phyloP scores from a whole-genome alignment of 2,329 filamentous ascomycete genomes.

The Aspergillus calidoustus region DNA sequence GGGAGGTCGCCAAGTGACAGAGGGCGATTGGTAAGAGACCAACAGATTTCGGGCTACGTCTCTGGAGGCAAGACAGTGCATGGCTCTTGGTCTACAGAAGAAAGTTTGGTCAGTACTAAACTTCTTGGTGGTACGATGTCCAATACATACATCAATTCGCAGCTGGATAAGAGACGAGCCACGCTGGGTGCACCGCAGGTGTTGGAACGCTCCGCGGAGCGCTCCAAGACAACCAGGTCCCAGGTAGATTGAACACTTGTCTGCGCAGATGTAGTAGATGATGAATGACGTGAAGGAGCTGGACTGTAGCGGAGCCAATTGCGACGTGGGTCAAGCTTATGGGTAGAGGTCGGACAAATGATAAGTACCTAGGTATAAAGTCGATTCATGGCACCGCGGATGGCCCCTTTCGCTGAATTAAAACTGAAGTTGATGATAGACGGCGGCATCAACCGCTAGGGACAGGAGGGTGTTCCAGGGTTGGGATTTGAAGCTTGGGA shows the following conservation, averaged over 20 bases:
- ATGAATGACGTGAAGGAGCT: not conserved
- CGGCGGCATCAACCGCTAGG: not conserved
- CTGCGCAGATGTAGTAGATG: not conserved
- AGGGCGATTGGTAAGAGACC: slow-evolving; percentile 25
- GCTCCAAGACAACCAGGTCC: not conserved
- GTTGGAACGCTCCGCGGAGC: slow-evolving; percentile 17
- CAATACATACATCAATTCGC: slow-evolving; percentile 9
- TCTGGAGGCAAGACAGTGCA: slow-evolving; percentile 29
- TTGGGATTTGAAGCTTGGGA: slow-evolving; percentile 20
- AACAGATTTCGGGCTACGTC: slow-evolving; percentile 24
- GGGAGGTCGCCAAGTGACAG: slow-evolving; percentile 29
- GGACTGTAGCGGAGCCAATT: not conserved
- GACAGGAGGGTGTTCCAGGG: slow-evolving; percentile 6
- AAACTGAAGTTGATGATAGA: not conserved
- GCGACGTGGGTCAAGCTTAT: not conserved
- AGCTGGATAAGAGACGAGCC: slow-evolving; percentile 21
- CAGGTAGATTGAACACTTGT: not conserved
- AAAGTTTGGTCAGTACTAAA: not conserved
- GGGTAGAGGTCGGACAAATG: not conserved
- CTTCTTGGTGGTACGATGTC: not conserved
- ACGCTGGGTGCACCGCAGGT: slow-evolving; percentile 23
- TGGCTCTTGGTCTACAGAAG: slow-evolving; percentile 26
- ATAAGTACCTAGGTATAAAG: not conserved
- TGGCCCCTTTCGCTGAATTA: not conserved
- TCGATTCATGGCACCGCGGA: not conserved